Base-by-base conservation (phyloP, 768 basidiomycete species). In the Cystofilobasidium bisporidii region DNA sequence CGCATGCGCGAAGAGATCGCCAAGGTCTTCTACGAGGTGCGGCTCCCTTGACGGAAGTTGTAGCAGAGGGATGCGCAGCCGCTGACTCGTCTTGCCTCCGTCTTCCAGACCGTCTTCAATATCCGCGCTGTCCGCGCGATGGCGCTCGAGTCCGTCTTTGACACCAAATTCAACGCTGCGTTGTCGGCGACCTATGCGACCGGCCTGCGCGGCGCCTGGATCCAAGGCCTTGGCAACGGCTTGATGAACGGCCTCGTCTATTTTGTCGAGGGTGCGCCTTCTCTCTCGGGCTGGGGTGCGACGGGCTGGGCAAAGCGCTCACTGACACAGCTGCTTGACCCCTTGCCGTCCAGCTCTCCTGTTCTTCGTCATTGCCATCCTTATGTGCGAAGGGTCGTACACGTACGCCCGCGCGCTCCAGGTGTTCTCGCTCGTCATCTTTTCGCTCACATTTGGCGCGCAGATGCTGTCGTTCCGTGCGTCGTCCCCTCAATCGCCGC, bases 381-480 rank as follows among this genome's bases (percentile, higher is more conserved):
- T 98, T 69, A 84, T 98, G 64, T 82, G 85, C 4, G 80, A 81
- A 0, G 91, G 89, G 12, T 85, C 83, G 26, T 94, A 94, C 77
- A 83, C 84, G 12, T 98, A 93, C 76, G 82, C 87, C 69, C 85
- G 86, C 73, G 89, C 96, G 88, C 83, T 94, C 38, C 84, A 93
- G 77, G 88, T 89, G 30, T 84, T 94, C 73, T 86, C 93, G 64
- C 81, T 98, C 48, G 88, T 98, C 61, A 85, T 96, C 20, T 98
- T 98, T 79, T 86, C 88, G 11, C 86, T 99, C 64, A 88, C 90
- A 15, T 92, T 97, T 68, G 91, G 91, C 0, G 85, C 87, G 26
- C 88, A 90, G 74, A 81, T 93, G 69, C 87, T 97, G 85, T 83
- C 84, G n/a, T 97, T 96, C 78, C 86, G 90, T 91, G 75, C 72